Evolutionary conservation across 2,329 filamentous ascomycete species (phyloP), one percentile per base, ranked within the genome.

Genomic region (Calonectria montana): DNA sequence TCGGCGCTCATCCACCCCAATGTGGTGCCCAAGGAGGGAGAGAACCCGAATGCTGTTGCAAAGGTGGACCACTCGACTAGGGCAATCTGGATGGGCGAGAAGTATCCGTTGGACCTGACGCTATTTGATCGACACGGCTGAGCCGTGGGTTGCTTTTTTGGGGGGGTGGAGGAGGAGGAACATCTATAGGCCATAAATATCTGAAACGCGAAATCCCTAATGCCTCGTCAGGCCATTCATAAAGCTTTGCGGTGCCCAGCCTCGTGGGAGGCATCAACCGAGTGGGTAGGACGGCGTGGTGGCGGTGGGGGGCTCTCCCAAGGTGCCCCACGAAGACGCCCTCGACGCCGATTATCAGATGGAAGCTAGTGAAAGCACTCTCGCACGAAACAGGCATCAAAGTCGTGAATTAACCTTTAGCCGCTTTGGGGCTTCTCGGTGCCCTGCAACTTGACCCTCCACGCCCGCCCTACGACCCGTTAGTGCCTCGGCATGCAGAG

Each of bases 1-100:
- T 95, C 93, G 59, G 95, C 87, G 4, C 85, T 98, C 23, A 82
- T 98, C 1, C 96, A 98, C 82, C 95, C 95, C 0, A 98, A 98
- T 79, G 95, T 93, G 0, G 87, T 88, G n/a, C 82, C 85, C 3
- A 80, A 82, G 47, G 80, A 83, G 31, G 84, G 82, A 0, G 78
- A 80, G 2, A 23, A 79, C 21, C 69, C 78, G 6, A 61, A 65
- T 8, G 82, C 81, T 13, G 75, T 76, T 2, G 87, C 84, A 74
- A 80, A 85, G 73, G 82, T 86, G 29, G 91, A 94, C 79, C 92
- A 94, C 79, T 88, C 92, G 35, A 87, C 93, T 79, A 83, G 91
- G 47, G 93, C 93, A 1, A 94, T 91, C 10, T 95, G 94, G 93
- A 88, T 95, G 87, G 93, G 94, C 0, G 89, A 93, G 78, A 88